Percentiles rank a stretch among this genome's conserved stretches.
Evolutionary conservation across 257 asterid genomes (phyloP).

Genomic region (Anisodus tanguticus): DNA sequence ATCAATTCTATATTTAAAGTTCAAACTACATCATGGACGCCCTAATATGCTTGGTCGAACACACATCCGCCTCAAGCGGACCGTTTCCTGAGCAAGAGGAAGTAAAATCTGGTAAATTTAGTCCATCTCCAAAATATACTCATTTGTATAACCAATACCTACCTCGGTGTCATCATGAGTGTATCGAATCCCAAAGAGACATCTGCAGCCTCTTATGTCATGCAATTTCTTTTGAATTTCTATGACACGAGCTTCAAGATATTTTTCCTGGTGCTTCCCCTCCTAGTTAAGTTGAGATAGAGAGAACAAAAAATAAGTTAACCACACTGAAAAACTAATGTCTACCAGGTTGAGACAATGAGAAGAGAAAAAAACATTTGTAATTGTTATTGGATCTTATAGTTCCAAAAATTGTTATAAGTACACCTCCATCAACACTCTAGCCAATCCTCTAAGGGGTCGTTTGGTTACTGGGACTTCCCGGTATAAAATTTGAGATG

Average conservation of each 20-base stretch:
- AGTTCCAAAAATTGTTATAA: too few relatives aligned
- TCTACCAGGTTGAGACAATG: background rate
- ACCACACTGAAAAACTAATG: background rate
- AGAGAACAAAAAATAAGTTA: background rate
- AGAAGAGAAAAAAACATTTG: background rate
- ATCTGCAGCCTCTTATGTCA: conserved; percentile 94
- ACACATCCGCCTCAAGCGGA: conserved; percentile 78
- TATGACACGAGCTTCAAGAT: conserved; percentile 75
- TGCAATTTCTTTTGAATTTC: conserved; percentile 76
- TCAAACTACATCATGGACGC: background rate
- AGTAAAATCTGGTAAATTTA: background rate
- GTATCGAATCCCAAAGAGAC: conserved; percentile 73
- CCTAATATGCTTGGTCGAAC: conserved; percentile 59
- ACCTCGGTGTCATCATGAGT: conserved; percentile 72
- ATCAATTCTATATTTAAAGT: background rate
- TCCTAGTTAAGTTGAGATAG: conserved; percentile 47
- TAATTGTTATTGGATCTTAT: background rate
- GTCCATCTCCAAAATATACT: background rate
- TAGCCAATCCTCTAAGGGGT: background rate
- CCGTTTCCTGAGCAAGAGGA: conserved; percentile 63
- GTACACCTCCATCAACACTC: background rate
- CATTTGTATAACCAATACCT: background rate
- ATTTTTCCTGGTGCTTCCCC: conserved; percentile 67
- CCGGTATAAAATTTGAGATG: too few relatives aligned
- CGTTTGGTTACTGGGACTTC: too few relatives aligned